Evolutionary conservation across 2,329 filamentous ascomycete genomes (phyloP), one percentile per base, ranked within the genome.

Genomic region (Neopestalotiopsis clavispora): DNA sequence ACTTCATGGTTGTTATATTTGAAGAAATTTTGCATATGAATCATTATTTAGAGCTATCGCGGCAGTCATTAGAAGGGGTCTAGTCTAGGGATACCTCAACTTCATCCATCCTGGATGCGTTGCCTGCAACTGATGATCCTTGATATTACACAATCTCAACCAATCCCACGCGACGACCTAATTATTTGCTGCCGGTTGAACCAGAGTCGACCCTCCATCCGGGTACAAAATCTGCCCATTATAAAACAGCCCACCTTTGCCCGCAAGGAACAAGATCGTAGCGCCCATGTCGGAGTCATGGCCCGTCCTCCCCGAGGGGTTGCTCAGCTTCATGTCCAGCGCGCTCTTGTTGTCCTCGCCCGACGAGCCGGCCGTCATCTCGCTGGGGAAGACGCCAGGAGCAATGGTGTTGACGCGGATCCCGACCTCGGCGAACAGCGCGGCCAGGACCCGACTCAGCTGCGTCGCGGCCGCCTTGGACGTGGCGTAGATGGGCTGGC

Each of bases 351-450:
- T 84, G 56, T 83, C 79, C 20, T 84, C 80, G 17, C 78, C 80
- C 2, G 82, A 84, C 12, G 75, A 72, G 0, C 83, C 81, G 9
- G 82, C 80, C 6, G 85, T 87, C 84, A 86, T 86, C 80, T 86
- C 77, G 38, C 74, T 73, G 12, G 74, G 73, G 67, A 76, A 76
- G 3, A 89, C 78, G 10, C 86, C 86, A 0, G 87, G 87, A 0
- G 86, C 85, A 69, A 90, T 88, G 60, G 79, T 82, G 77, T 90
- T 90, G 69, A 90, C 83, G 13, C 87, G 80, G 58, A 90, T 83
- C 73, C 86, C 85, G 63, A 87, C 81, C 63, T 84, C 80, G 65
- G 76, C 77, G 71, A 84, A 84, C 0, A 79, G 81, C 0, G 81
- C 83, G 4, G 82, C 83, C 57, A 85, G 75, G 80, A 84, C 85